Evolutionary conservation across 345 rosid genomes (phyloP).

Genomic region (Arabidopsis thaliana): DNA sequence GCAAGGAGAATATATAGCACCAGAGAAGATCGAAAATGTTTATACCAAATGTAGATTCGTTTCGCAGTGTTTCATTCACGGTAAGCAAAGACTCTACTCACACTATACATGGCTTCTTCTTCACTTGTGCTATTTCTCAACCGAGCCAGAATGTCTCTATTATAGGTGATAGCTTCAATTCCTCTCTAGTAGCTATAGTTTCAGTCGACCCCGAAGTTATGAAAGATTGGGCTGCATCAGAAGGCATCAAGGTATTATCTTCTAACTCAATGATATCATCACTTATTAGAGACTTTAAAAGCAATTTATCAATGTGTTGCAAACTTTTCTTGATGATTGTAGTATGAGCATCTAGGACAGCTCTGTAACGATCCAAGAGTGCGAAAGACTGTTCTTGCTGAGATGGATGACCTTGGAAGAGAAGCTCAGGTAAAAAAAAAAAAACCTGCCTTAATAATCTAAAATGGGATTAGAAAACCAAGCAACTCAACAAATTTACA

Average conservation of each 20-base stretch:
- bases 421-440: conserved; percentile 66
- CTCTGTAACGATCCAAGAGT: conserved; percentile 70
- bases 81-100: conserved; percentile 48
- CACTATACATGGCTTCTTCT: conserved; percentile 23
- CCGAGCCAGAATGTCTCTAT: conserved; percentile 32
- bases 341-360: conserved; percentile 68
- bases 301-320: neutral
- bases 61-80: conserved; percentile 79
- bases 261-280: neutral
- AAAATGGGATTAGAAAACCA: neutral
- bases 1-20: conserved; percentile 98
- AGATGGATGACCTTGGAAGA: conserved; percentile 71
- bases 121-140: conserved; percentile 25
- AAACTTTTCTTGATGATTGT: conserved; percentile 34
- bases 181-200: conserved; percentile 74
- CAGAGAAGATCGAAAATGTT: conserved; percentile 96
- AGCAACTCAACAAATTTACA: neutral
- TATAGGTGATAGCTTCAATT: conserved; percentile 89
- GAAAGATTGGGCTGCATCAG: conserved; percentile 75
- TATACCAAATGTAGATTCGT: conserved; percentile 84
- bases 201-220: conserved; percentile 77
- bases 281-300: too few relatives aligned
- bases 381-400: conserved; percentile 68
- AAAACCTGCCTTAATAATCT: neutral
- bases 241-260: conserved; percentile 67